These are phyloP conservation scores for Penicillium bialowiezense DNA, from an alignment of 495 filamentous ascomycete genomes.

Conservation along the genomic window DNA sequence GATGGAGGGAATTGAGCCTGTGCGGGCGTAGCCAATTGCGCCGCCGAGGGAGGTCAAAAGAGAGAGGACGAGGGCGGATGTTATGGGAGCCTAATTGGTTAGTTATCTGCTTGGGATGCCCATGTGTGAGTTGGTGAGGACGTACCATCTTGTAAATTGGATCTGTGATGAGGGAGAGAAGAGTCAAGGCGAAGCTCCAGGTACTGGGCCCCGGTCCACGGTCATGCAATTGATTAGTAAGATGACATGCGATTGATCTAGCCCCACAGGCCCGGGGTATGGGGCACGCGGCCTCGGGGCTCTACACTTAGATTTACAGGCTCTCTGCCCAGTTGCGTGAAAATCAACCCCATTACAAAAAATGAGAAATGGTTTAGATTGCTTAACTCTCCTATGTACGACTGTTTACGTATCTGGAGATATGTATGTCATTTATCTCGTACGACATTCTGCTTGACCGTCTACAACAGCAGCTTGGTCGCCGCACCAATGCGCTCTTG, in stretches of 20 bases:
- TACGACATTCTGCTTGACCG: too few relatives aligned
- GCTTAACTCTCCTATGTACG: too few relatives aligned
- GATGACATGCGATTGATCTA: conserved; percentile 1
- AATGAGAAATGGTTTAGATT: too few relatives aligned
- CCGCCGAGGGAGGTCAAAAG: conserved; percentile 83
- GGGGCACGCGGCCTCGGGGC: too few relatives aligned
- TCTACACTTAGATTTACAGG: too few relatives aligned
- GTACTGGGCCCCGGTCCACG: too few relatives aligned
- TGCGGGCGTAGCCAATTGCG: conserved; percentile 76
- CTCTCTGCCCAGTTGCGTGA: too few relatives aligned
- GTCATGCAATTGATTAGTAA: conserved; percentile 9
- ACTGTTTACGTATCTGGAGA: too few relatives aligned
- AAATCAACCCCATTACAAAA: too few relatives aligned
- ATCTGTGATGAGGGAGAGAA: not conserved
- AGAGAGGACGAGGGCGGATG: conserved; percentile 69
- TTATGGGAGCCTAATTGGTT: conserved; percentile 17
- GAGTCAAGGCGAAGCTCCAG: not conserved
- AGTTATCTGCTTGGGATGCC: not conserved
- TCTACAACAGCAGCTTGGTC: conserved; percentile 33
- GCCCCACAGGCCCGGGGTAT: not conserved
- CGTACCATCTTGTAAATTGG: conserved; percentile 1
- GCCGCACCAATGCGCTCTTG: conserved; percentile 37
- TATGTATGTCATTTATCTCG: too few relatives aligned
- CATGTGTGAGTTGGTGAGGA: conserved; percentile 5
- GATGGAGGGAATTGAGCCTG: conserved; percentile 81